A percentile compares a stretch with the other conserved stretches of the same genome.
phyloP scores from a whole-genome alignment of 1,284 basidiomycete species.

The Thelephora terrestris region DNA sequence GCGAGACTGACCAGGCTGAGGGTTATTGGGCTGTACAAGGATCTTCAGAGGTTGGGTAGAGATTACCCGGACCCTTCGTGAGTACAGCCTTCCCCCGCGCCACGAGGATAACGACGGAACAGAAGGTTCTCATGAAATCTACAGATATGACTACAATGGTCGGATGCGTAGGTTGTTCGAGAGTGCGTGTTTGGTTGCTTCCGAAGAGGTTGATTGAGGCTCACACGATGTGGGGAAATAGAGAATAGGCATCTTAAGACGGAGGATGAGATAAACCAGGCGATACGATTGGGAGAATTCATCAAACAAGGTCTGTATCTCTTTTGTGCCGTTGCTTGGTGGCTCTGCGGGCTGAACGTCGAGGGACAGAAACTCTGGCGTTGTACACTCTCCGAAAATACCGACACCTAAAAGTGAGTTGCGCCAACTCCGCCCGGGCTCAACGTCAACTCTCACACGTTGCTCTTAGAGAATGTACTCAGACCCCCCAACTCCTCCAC shows the following conservation, averaged over 20 bases:
- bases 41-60: constrained; percentile 64
- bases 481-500: too few species aligned
- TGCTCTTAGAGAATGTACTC: too few species aligned
- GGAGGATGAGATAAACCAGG: constrained; percentile 66
- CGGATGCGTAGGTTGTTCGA: constrained; percentile 62
- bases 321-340: neutral
- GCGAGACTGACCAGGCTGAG: constrained; percentile 36
- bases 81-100: constrained; percentile 20
- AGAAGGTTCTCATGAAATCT: constrained; percentile 7
- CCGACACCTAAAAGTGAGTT: constrained; percentile 49
- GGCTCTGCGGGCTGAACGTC: neutral
- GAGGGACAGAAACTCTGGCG: constrained; percentile 66
- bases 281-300: constrained; percentile 73
- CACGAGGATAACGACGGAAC: neutral
- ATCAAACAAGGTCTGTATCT: constrained; percentile 74
- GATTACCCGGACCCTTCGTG: constrained; percentile 73
- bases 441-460: too few species aligned
- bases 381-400: constrained; percentile 83
- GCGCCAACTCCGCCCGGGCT: too few species aligned
- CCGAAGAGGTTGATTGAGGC: neutral
- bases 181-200: constrained; percentile 33
- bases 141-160: constrained; percentile 66
- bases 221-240: constrained; percentile 19
- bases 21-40: constrained; percentile 65
- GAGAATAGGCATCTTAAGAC: constrained; percentile 67